Conservation (phyloP, 805 yeast genomes). For the Scheffersomyces amazonensis region DNA sequence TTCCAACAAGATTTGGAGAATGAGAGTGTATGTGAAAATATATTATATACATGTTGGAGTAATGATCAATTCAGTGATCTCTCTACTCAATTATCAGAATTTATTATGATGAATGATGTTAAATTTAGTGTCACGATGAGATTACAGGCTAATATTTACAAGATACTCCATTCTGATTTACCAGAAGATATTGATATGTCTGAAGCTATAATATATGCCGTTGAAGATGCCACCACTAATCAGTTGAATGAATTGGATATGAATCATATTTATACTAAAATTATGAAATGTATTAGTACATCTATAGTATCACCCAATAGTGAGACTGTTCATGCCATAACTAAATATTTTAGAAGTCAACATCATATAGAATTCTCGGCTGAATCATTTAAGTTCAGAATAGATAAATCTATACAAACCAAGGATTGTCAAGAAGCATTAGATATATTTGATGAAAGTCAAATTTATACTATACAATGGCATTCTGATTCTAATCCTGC, state of each 20-base stretch:
- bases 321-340: slow-evolving; percentile 11
- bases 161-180: slow-evolving; percentile 1
- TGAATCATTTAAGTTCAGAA: slow-evolving; percentile 22
- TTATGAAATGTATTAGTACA: slow-evolving; percentile 15
- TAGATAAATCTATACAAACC: slow-evolving; percentile 23
- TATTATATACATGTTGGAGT: slow-evolving; percentile 12
- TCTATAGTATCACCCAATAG: slow-evolving; percentile 17
- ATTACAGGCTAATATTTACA: slow-evolving; percentile 15
- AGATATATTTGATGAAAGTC: slow-evolving; percentile 30
- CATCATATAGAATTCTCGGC: slow-evolving; percentile 13
- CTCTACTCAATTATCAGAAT: slow-evolving; percentile 3
- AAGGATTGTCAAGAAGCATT: slow-evolving; percentile 20
- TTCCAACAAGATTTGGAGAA: slow-evolving; percentile 19
- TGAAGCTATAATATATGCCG: slow-evolving; percentile 1
- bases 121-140: slow-evolving; percentile 19
- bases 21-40: slow-evolving; percentile 17
- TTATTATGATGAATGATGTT: slow-evolving; percentile 16
- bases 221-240: neutral
- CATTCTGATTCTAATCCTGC: slow-evolving; percentile 23
- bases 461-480: slow-evolving; percentile 21
- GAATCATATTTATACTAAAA: slow-evolving; percentile 8
- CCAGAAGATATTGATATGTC: slow-evolving; percentile 2
- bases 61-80: neutral
- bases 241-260: neutral
- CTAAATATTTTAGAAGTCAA: slow-evolving; percentile 9